Conservation (phyloP, 1,284 basidiomycete genomes). For the Ceratobasidium sp. region DNA sequence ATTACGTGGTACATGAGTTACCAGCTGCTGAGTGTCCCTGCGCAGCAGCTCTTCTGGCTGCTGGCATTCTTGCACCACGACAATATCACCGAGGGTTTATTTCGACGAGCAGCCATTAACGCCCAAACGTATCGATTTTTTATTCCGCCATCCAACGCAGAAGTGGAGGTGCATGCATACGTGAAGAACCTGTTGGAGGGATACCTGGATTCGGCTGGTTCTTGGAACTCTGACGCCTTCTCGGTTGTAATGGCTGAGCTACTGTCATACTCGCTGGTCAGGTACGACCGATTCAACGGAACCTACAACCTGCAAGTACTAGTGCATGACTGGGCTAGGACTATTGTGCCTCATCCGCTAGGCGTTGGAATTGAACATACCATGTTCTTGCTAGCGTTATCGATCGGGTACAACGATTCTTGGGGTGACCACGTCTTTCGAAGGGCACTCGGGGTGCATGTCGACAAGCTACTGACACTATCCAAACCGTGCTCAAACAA, state of each 20-base stretch:
- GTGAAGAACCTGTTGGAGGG: too few relatives aligned
- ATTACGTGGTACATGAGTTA: conserved; percentile 26
- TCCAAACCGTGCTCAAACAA: neutral
- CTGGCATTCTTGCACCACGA: conserved; percentile 1
- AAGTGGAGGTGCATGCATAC: neutral
- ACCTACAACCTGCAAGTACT: neutral
- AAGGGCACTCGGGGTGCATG: neutral
- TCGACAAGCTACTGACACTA: neutral
- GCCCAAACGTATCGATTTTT: too few relatives aligned
- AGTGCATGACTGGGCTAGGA: neutral
- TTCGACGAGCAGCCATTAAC: neutral
- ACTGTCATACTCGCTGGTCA: neutral
- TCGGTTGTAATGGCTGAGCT: neutral
- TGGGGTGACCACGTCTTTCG: neutral
- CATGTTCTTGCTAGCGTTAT: neutral
- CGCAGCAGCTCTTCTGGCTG: conserved; percentile 1
- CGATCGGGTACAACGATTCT: neutral
- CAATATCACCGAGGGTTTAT: neutral
- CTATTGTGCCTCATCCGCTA: neutral
- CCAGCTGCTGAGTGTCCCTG: neutral
- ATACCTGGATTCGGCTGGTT: neutral
- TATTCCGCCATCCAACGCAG: neutral
- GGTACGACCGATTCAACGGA: neutral
- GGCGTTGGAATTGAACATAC: neutral
- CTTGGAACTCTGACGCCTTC: conserved; percentile 11